Evolutionary conservation across 2,329 filamentous ascomycete genomes (phyloP).

Genomic region (Ceratocystis albifundus): DNA sequence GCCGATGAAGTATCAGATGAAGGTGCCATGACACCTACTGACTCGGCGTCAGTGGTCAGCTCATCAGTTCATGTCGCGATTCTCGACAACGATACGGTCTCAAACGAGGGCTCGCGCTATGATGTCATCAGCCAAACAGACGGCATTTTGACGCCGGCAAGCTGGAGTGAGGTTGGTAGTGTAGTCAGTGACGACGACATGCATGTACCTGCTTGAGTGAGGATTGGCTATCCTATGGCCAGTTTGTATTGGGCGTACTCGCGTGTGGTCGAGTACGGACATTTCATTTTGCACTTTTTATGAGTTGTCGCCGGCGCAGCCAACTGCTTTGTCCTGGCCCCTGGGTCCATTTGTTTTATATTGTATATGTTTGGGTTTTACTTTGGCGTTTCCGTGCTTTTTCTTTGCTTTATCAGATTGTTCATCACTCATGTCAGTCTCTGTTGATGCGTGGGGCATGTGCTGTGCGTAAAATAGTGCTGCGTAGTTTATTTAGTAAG

Average conservation of each 20-base stretch:
- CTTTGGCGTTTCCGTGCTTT: background rate
- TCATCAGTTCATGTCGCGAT: conserved; percentile 14
- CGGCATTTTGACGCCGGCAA: conserved; percentile 48
- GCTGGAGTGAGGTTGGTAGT: conserved; percentile 55
- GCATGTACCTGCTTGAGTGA: conserved; percentile 27
- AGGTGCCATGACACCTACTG: conserved; percentile 22
- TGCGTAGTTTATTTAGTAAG: no score
- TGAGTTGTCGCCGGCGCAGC: background rate
- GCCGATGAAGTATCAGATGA: conserved; percentile 37
- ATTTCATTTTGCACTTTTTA: background rate
- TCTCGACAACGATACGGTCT: conserved; percentile 41
- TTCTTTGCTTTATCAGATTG: background rate
- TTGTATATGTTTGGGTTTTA: background rate
- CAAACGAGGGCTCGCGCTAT: conserved; percentile 42
- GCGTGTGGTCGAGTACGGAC: background rate
- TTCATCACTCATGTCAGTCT: background rate
- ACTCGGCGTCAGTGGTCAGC: conserved; percentile 16
- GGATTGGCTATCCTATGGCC: conserved; percentile 18
- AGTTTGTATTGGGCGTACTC: conserved; percentile 4
- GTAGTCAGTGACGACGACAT: conserved; percentile 46
- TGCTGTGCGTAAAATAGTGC: no score
- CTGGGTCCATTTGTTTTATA: background rate
- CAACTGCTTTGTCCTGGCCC: background rate
- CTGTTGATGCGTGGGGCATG: background rate
- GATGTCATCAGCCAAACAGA: conserved; percentile 50